Conservation (phyloP, 352 stramenopile species). For the Pythium folliculosum region DNA sequence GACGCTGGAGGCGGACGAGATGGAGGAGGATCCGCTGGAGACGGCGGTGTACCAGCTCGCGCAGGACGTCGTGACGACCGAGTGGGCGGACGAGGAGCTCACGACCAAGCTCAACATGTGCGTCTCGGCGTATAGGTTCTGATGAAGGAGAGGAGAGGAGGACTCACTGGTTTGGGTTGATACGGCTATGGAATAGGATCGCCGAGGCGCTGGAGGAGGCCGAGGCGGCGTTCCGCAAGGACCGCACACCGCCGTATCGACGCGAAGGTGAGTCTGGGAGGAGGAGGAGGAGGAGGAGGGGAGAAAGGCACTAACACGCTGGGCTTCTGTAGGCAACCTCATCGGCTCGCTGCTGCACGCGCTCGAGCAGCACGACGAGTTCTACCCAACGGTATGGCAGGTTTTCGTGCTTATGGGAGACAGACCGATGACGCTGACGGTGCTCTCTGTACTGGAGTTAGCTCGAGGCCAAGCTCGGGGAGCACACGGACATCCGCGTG, state of each 20-base stretch:
- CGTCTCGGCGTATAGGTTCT: constrained; percentile 24
- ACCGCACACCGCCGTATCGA: constrained; percentile 65
- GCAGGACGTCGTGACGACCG: constrained; percentile 58
- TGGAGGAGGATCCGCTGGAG: constrained; percentile 66
- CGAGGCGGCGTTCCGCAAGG: constrained; percentile 76
- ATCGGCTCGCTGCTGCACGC: constrained; percentile 76
- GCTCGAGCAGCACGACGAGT: constrained; percentile 84
- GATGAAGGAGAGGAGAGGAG: neutral
- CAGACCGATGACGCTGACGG: neutral
- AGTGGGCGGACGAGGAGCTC: constrained; percentile 62
- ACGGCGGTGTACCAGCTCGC: constrained; percentile 60
- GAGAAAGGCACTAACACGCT: neutral
- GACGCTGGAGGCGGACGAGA: constrained; percentile 30
- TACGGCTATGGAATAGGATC: constrained; percentile 39
- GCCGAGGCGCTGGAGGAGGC: constrained; percentile 78
- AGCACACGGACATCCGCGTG: constrained; percentile 55
- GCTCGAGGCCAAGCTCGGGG: constrained; percentile 68
- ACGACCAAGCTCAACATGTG: constrained; percentile 79
- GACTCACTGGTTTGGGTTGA: constrained; percentile 1
- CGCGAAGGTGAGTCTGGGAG: constrained; percentile 50
- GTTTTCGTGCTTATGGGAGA: neutral
- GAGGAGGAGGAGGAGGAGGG: constrained; percentile 1
- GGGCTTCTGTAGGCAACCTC: constrained; percentile 48
- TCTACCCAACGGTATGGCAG: constrained; percentile 66
- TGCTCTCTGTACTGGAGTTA: constrained; percentile 6